phyloP scores from a whole-genome alignment of 2,329 filamentous ascomycete species.

The Mariannaea sp. region DNA sequence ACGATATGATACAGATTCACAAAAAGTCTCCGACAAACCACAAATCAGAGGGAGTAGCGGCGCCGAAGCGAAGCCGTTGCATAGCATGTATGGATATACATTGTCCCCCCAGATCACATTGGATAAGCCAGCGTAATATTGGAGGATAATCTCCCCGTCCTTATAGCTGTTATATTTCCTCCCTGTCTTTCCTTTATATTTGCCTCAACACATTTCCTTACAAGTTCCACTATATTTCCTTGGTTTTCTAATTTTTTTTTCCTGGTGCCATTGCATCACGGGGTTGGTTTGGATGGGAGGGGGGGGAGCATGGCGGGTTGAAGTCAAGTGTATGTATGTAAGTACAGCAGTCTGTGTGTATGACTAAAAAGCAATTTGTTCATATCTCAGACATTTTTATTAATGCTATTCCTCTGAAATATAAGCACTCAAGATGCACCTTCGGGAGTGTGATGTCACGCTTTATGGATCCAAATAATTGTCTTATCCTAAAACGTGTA shows the following conservation, averaged over 20 bases:
- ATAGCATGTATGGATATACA: constrained; percentile 48
- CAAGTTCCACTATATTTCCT: constrained; percentile 10
- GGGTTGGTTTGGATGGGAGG: constrained; percentile 17
- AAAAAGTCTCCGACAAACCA: constrained; percentile 2
- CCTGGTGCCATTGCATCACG: constrained; percentile 10
- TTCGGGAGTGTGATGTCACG: no score
- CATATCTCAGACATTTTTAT: constrained; percentile 11
- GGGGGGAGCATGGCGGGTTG: not conserved
- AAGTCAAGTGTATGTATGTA: constrained; percentile 13
- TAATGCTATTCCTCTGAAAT: not conserved
- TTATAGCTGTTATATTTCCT: constrained; percentile 20
- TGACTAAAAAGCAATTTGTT: constrained; percentile 25
- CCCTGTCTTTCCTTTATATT: constrained; percentile 17
- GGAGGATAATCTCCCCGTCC: constrained; percentile 26
- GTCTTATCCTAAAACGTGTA: no score
- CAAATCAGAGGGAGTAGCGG: constrained; percentile 9
- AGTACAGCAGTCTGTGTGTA: no score
- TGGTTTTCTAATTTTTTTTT: constrained; percentile 15
- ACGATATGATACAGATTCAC: constrained; percentile 15
- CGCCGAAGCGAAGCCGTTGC: not conserved
- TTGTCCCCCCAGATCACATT: constrained; percentile 35
- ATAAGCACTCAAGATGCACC: not conserved
- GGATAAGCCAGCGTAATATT: constrained; percentile 38
- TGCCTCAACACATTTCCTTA: constrained; percentile 6
- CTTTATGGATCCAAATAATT: no score